phyloP scores from a whole-genome alignment of 345 rosid genomes.

The Salix suchowensis region DNA sequence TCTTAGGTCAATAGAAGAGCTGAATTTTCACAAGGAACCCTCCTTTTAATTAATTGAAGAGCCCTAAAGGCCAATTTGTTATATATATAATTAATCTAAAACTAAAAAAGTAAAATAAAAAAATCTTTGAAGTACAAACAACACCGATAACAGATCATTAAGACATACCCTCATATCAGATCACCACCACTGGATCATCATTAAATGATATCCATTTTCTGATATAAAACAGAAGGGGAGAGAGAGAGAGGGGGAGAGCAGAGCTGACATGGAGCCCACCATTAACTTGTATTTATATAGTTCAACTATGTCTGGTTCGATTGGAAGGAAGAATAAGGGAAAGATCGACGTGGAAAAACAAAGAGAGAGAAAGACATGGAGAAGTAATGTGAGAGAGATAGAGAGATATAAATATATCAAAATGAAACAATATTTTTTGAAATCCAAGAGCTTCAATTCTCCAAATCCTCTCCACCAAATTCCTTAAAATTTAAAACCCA shows the following conservation, averaged over 20 bases:
- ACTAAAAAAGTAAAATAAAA: no score
- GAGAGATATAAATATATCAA: background rate
- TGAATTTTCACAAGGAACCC: slow-evolving; percentile 8
- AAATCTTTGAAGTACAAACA: no score
- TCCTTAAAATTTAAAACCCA: slow-evolving; percentile 30
- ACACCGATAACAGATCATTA: no score
- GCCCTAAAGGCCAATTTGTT: no score
- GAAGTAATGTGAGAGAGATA: slow-evolving; percentile 8
- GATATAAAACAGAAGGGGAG: background rate
- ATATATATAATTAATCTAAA: no score
- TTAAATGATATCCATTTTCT: background rate
- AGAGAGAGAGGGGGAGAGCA: background rate
- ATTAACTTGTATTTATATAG: slow-evolving; percentile 12
- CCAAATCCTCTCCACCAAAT: slow-evolving; percentile 23
- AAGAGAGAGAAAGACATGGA: background rate
- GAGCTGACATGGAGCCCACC: slow-evolving; percentile 19
- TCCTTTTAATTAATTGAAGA: no score
- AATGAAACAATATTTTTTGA: slow-evolving; percentile 15
- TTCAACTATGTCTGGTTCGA: slow-evolving; percentile 21
- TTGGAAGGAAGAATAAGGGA: background rate
- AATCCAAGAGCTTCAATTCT: slow-evolving; percentile 26
- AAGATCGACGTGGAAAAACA: slow-evolving; percentile 1
- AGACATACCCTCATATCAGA: background rate
- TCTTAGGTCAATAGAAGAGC: background rate
- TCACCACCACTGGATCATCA: slow-evolving; percentile 20